A percentile compares a stretch with the other conserved stretches of the same genome.
phyloP scores from a whole-genome alignment of 23 red algal genomes.

The Gracilariopsis chorda region DNA sequence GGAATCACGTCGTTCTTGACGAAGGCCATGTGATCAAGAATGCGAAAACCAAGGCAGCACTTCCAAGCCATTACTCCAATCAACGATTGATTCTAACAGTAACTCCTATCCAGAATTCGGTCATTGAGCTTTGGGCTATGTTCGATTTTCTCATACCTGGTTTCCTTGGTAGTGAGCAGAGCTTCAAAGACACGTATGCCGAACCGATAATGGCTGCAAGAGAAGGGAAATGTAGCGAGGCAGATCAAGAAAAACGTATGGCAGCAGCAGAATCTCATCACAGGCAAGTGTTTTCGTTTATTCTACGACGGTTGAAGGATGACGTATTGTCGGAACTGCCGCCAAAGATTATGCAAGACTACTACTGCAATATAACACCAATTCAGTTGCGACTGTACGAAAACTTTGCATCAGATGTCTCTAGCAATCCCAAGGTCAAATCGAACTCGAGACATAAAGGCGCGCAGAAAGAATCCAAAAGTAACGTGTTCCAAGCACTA shows the following conservation, averaged over 20 bases:
- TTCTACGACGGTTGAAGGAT: slow-evolving; percentile 92
- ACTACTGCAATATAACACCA: slow-evolving; percentile 74
- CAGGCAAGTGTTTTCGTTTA: slow-evolving; percentile 95
- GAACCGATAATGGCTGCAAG: slow-evolving; percentile 87
- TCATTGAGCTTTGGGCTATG: slow-evolving; percentile 93
- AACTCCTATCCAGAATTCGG: slow-evolving; percentile 97
- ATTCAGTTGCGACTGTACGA: slow-evolving; percentile 89
- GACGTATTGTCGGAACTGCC: slow-evolving; percentile 93
- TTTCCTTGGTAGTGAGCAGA: slow-evolving; percentile 82
- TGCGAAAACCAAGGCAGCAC: slow-evolving; percentile 76
- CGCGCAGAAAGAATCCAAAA: background rate
- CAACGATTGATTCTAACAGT: slow-evolving; percentile 92
- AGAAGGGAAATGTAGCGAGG: slow-evolving; percentile 65
- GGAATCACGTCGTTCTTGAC: slow-evolving; percentile 88
- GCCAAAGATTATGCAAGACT: slow-evolving; percentile 99
- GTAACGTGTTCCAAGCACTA: slow-evolving; percentile 72
- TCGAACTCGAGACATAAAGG: background rate
- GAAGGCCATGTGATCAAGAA: slow-evolving; percentile 99
- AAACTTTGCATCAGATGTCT: slow-evolving; percentile 57
- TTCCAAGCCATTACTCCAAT: slow-evolving; percentile 58
- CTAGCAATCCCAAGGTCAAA: background rate
- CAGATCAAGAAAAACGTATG: slow-evolving; percentile 73
- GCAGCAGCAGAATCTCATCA: slow-evolving; percentile 79
- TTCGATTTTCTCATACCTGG: slow-evolving; percentile 99
- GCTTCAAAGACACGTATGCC: slow-evolving; percentile 81